Evolutionary conservation across 176 grass and related monocot genomes (phyloP).

Genomic region (Neostapfia colusana): DNA sequence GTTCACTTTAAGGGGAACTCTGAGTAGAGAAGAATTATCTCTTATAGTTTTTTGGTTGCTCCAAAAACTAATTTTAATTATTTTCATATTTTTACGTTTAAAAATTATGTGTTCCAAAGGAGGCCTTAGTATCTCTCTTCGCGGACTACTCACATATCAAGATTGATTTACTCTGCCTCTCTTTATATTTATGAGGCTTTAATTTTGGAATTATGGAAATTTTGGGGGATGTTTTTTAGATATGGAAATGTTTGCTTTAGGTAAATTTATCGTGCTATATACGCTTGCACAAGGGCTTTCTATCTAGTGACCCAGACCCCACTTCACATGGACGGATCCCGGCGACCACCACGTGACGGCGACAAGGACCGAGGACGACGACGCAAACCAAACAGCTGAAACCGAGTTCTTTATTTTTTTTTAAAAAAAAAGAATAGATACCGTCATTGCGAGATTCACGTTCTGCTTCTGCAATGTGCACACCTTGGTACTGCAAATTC

Average conservation of each 20-base stretch:
- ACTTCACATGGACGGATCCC: conserved; percentile 17
- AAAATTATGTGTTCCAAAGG: no score
- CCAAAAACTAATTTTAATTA: no score
- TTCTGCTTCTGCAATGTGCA: background rate
- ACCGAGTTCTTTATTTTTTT: no score
- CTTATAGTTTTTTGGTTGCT: no score
- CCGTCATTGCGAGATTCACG: conserved; percentile 8
- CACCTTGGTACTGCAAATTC: background rate
- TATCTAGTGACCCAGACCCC: background rate
- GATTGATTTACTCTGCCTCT: no score
- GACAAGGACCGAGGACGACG: conserved; percentile 2
- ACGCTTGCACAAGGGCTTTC: background rate
- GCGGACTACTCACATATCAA: no score
- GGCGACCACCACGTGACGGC: conserved; percentile 15
- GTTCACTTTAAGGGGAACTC: no score
- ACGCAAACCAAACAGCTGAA: conserved; percentile 1
- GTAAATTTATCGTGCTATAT: background rate
- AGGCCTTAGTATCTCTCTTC: no score
- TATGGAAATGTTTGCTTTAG: background rate
- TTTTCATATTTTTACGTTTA: no score
- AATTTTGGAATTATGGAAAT: background rate
- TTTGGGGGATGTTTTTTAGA: background rate
- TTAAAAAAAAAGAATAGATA: background rate
- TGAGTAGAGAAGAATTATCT: no score
- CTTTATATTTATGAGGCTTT: no score